Percentiles rank a stretch among this genome's conserved stretches.
Conservation (phyloP, 805 yeast species). For the Kregervanrija delftensis region DNA sequence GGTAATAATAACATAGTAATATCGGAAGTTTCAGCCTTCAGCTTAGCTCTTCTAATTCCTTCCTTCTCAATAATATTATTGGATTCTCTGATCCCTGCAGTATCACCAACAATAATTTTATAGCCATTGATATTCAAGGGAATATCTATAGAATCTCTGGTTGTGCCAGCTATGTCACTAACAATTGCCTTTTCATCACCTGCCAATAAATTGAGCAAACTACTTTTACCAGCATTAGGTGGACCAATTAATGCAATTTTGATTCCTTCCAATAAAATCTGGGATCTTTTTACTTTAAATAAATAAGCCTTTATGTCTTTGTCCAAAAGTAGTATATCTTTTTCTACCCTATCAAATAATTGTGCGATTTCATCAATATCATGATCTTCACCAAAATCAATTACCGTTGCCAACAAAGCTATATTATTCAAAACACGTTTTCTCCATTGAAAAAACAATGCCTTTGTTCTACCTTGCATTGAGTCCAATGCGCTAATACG, state of each 20-base stretch:
- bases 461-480: conserved; percentile 61
- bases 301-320: conserved; percentile 40
- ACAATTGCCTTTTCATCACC: conserved; percentile 84
- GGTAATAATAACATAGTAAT: conserved; percentile 63
- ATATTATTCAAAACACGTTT: conserved; percentile 51
- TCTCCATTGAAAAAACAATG: conserved; percentile 61
- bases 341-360: conserved; percentile 45
- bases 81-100: conserved; percentile 76
- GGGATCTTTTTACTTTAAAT: conserved; percentile 45
- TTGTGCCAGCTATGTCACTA: conserved; percentile 87
- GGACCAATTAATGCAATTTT: conserved; percentile 74
- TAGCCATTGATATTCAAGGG: conserved; percentile 78
- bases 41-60: conserved; percentile 75
- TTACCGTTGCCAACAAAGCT: conserved; percentile 77
- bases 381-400: conserved; percentile 94
- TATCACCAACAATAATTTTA: conserved; percentile 80
- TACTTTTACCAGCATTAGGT: conserved; percentile 95
- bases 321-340: conserved; percentile 34
- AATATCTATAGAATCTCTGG: conserved; percentile 81
- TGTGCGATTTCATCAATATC: conserved; percentile 60
- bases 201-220: conserved; percentile 70
- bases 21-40: conserved; percentile 55
- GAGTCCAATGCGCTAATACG: conserved; percentile 67
- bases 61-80: conserved; percentile 43
- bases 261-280: conserved; percentile 66